Evolutionary conservation across 148 eudicot genomes (phyloP).

Genomic region (Gaultheria prostrata): DNA sequence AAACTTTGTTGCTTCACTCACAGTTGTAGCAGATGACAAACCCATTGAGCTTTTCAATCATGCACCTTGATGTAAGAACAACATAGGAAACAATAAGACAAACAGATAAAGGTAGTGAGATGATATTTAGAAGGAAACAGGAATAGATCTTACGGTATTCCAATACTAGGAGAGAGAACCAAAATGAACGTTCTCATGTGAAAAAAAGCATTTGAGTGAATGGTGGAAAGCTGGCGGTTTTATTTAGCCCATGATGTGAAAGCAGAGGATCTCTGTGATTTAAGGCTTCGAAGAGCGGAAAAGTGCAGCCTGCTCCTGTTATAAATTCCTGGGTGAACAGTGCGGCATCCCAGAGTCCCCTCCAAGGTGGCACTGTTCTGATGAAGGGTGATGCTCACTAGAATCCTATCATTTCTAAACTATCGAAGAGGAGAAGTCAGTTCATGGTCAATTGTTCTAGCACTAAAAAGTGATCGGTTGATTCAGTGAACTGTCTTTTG

Average conservation of each 20-base stretch:
- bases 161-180: background rate
- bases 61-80: conserved; percentile 14
- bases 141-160: background rate
- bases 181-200: background rate
- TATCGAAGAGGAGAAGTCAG: background rate
- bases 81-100: conserved; percentile 5
- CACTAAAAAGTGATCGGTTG: background rate
- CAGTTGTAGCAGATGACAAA: conserved; percentile 45
- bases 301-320: background rate
- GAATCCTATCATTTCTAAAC: background rate
- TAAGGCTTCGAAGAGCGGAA: background rate
- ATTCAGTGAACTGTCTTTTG: background rate
- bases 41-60: conserved; percentile 48
- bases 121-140: background rate
- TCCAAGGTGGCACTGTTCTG: conserved; percentile 4
- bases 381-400: background rate
- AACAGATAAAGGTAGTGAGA: background rate
- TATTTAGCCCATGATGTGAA: background rate
- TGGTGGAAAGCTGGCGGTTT: background rate
- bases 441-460: conserved; percentile 3
- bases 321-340: background rate
- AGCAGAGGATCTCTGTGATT: background rate
- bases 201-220: background rate
- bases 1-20: conserved; percentile 56
- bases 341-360: background rate